A percentile compares a stretch with the other conserved stretches of the same genome.
Conservation (phyloP, 768 basidiomycete species). For the Pleurotus platypus region DNA sequence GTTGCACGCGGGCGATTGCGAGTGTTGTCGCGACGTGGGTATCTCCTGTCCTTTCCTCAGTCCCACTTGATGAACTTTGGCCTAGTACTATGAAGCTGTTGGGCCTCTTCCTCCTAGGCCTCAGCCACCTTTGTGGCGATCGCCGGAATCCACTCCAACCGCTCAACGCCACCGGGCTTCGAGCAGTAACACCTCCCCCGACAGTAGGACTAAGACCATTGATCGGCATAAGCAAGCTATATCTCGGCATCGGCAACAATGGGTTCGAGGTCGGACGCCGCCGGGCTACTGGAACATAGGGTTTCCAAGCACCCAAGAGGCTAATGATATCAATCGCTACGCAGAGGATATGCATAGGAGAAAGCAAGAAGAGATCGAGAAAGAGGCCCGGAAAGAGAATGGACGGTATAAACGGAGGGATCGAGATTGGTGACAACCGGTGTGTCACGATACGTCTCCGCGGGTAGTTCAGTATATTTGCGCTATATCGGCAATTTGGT, state of each 20-base stretch:
- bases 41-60: not conserved
- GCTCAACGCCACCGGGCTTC: conserved; percentile 17
- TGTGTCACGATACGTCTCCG: not conserved
- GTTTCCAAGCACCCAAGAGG: conserved; percentile 85
- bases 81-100: conserved; percentile 78
- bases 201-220: conserved; percentile 23
- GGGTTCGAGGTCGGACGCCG: conserved; percentile 71
- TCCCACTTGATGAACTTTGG: not conserved
- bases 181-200: conserved; percentile 6
- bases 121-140: conserved; percentile 73
- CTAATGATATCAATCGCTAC: conserved; percentile 65
- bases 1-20: conserved; percentile 78
- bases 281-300: conserved; percentile 90
- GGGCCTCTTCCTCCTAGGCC: conserved; percentile 66
- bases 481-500: not conserved
- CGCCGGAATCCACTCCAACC: conserved; percentile 38
- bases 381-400: conserved; percentile 50
- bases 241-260: conserved; percentile 69
- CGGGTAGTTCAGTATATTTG: not conserved
- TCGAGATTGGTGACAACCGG: not conserved
- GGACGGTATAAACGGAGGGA: conserved; percentile 31
- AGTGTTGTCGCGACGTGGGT: conserved; percentile 71
- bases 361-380: conserved; percentile 57
- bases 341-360: conserved; percentile 71
- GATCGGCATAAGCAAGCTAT: conserved; percentile 64